phyloP scores from a whole-genome alignment of 495 filamentous ascomycete genomes.

The Hypoxylon crocopeplum region DNA sequence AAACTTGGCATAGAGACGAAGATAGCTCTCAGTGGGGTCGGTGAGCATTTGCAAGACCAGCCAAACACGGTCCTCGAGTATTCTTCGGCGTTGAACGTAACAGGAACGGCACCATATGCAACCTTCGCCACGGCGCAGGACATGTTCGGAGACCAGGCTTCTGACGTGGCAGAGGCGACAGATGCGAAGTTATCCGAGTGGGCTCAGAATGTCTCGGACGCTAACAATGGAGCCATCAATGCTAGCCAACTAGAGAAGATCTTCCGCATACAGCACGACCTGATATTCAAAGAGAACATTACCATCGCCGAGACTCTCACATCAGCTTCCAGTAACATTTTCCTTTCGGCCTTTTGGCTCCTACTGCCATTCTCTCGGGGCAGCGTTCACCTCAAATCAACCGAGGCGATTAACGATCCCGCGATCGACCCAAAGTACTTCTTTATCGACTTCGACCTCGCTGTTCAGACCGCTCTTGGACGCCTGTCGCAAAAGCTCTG shows the following conservation, averaged over 20 bases:
- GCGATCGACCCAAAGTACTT: slow-evolving; percentile 45
- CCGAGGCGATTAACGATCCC: slow-evolving; percentile 42
- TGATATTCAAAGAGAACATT: slow-evolving; percentile 51
- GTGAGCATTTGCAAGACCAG: slow-evolving; percentile 60
- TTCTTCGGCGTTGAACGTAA: slow-evolving; percentile 10
- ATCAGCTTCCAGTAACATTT: slow-evolving; percentile 25
- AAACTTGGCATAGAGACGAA: slow-evolving; percentile 47
- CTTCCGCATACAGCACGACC: slow-evolving; percentile 51
- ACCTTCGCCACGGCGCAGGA: slow-evolving; percentile 44
- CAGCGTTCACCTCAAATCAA: slow-evolving; percentile 49
- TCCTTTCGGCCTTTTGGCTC: slow-evolving; percentile 51
- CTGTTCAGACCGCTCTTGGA: slow-evolving; percentile 36
- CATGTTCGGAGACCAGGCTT: slow-evolving; percentile 35
- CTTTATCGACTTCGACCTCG: slow-evolving; percentile 44
- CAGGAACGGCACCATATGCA: slow-evolving; percentile 35
- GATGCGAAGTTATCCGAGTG: slow-evolving; percentile 37
- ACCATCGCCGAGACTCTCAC: slow-evolving; percentile 52
- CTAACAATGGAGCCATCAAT: slow-evolving; percentile 37
- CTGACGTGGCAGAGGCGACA: slow-evolving; percentile 19
- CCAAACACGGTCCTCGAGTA: slow-evolving; percentile 34
- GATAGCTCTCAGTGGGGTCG: slow-evolving; percentile 52
- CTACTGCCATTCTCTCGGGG: slow-evolving; percentile 53
- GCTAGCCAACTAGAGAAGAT: slow-evolving; percentile 42
- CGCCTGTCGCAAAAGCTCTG: slow-evolving; percentile 37
- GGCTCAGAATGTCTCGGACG: slow-evolving; percentile 40